Evolutionary conservation across 805 yeast genomes (phyloP).

Genomic region (Metschnikowia matae): DNA sequence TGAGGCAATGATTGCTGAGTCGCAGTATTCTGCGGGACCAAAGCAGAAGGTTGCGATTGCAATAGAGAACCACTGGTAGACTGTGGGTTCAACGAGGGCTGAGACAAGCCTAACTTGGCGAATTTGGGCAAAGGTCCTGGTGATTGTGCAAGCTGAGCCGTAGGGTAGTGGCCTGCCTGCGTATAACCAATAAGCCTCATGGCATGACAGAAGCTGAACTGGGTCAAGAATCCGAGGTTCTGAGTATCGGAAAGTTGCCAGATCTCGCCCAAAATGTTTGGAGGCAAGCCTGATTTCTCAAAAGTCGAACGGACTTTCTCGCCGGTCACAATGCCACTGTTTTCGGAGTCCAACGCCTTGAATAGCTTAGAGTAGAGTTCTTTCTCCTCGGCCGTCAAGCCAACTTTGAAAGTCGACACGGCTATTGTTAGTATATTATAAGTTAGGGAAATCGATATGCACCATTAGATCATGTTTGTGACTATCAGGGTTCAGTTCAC

Average conservation of each 20-base stretch:
- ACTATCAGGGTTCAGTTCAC: too few relatives aligned
- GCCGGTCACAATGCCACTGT: conserved; percentile 81
- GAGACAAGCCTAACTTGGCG: conserved; percentile 25
- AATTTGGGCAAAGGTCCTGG: conserved; percentile 69
- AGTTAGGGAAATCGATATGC: not conserved
- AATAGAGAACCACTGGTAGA: conserved; percentile 37
- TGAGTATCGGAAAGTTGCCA: conserved; percentile 95
- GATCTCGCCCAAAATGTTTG: conserved; percentile 75
- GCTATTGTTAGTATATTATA: conserved; percentile 2
- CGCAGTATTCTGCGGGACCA: conserved; percentile 30
- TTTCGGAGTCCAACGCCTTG: conserved; percentile 72
- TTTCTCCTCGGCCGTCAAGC: conserved; percentile 72
- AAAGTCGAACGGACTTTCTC: conserved; percentile 77
- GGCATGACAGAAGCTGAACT: conserved; percentile 77
- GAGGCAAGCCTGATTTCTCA: conserved; percentile 80
- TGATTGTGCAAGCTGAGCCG: conserved; percentile 47
- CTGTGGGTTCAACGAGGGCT: conserved; percentile 28
- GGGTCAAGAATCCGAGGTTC: conserved; percentile 79
- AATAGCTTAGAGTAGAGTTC: conserved; percentile 70
- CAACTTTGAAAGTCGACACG: conserved; percentile 35
- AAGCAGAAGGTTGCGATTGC: conserved; percentile 39
- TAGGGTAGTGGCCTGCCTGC: conserved; percentile 63
- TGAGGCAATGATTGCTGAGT: conserved; percentile 28
- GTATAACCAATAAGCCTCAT: conserved; percentile 86
- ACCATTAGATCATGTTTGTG: too few relatives aligned